These are phyloP conservation scores for Colletotrichum orchidophilum DNA, from an alignment of 2,329 filamentous ascomycete genomes.

Conservation along the genomic window DNA sequence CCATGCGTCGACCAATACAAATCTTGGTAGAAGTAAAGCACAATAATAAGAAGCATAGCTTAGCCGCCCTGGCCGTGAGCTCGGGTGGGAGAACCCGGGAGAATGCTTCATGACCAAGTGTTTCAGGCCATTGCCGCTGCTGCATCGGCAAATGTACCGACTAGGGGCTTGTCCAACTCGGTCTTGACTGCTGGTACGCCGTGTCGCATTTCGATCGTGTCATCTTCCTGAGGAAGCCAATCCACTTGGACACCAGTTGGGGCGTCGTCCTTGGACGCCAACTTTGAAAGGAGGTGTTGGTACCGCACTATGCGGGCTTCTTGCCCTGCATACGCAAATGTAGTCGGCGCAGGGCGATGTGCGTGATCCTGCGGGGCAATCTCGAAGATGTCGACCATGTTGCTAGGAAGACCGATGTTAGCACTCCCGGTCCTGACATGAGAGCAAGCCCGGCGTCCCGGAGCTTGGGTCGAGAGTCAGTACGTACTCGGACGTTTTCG, in stretches of 20 bases:
- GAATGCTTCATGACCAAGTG: conserved; percentile 22
- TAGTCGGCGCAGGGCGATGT: conserved; percentile 46
- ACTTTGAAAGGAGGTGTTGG: conserved; percentile 69
- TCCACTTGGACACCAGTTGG: conserved; percentile 60
- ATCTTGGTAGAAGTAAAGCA: not conserved
- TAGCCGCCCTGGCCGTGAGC: conserved; percentile 1
- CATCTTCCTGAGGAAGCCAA: conserved; percentile 62
- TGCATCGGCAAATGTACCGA: conserved; percentile 70
- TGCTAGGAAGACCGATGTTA: conserved; percentile 52
- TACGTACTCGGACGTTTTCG: conserved; percentile 70
- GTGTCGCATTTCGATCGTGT: conserved; percentile 55
- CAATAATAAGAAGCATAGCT: not conserved
- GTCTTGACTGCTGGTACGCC: conserved; percentile 50
- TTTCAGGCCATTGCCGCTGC: conserved; percentile 59
- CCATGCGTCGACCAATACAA: conserved; percentile 16
- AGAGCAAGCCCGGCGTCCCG: conserved; percentile 26
- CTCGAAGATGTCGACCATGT: conserved; percentile 75
- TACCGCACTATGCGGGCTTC: conserved; percentile 67
- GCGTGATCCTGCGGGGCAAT: conserved; percentile 63
- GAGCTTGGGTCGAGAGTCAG: conserved; percentile 10
- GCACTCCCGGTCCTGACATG: conserved; percentile 19
- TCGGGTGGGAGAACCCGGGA: not conserved
- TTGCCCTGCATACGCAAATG: conserved; percentile 62
- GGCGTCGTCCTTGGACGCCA: conserved; percentile 57
- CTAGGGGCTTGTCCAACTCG: conserved; percentile 55